phyloP scores from a whole-genome alignment of 345 rosid genomes.

The Eucalyptus marginata region DNA sequence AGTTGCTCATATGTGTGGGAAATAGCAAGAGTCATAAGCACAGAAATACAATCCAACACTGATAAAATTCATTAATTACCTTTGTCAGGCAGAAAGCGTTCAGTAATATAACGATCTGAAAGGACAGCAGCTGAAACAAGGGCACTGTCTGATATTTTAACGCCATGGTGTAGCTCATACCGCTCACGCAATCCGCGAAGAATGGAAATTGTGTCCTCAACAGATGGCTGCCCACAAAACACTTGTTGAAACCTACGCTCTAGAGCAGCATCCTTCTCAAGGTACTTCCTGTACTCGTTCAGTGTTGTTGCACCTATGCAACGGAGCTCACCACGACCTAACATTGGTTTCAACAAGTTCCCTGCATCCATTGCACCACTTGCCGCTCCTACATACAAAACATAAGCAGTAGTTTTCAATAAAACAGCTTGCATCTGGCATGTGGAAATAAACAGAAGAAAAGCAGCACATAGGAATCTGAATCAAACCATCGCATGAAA shows the following conservation, averaged over 20 bases:
- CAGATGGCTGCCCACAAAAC: constrained; percentile 87
- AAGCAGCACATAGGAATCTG: not conserved
- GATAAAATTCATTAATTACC: constrained; percentile 22
- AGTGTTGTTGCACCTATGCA: constrained; percentile 95
- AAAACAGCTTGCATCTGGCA: not conserved
- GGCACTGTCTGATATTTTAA: constrained; percentile 84
- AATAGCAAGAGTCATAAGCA: not conserved
- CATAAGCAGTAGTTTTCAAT: not conserved
- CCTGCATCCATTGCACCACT: constrained; percentile 95
- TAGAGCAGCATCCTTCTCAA: constrained; percentile 90
- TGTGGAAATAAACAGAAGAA: not conserved
- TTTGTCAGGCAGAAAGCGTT: constrained; percentile 93
- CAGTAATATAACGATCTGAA: constrained; percentile 87
- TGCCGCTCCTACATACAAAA: constrained; percentile 39
- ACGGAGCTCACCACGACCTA: constrained; percentile 87
- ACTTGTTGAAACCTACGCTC: constrained; percentile 96
- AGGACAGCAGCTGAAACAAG: constrained; percentile 89
- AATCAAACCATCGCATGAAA: not conserved
- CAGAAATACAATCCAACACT: not conserved
- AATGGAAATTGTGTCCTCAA: constrained; percentile 88
- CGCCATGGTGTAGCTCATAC: constrained; percentile 92
- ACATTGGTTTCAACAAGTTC: constrained; percentile 87
- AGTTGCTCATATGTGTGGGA: not conserved
- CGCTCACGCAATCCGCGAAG: constrained; percentile 88
- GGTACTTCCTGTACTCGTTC: constrained; percentile 83